Conservation (phyloP, 78 protist genomes). For the Dictyostelium citrinum region DNA sequence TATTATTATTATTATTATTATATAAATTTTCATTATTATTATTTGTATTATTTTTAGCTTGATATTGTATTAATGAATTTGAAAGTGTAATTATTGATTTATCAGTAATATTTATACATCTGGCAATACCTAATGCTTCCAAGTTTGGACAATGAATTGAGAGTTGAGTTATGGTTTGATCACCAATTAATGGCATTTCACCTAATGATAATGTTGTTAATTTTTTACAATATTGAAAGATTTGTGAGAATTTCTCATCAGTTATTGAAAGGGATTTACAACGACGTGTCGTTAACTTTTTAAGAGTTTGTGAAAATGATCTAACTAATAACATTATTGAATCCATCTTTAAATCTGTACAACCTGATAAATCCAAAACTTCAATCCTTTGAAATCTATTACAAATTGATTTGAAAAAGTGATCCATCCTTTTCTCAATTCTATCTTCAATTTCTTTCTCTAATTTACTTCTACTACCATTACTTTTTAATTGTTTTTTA, state of each 20-base stretch:
- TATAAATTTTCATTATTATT: neutral
- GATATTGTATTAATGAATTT: neutral
- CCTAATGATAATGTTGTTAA: conserved; percentile 19
- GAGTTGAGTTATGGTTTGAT: neutral
- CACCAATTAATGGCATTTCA: conserved; percentile 59
- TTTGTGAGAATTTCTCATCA: conserved; percentile 15
- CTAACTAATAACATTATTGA: neutral
- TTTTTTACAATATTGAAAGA: neutral
- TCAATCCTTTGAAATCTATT: conserved; percentile 11
- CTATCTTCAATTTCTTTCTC: conserved; percentile 26
- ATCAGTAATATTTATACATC: conserved; percentile 28
- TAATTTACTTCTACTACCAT: neutral
- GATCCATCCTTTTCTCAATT: conserved; percentile 8
- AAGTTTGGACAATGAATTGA: neutral
- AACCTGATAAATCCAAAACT: conserved; percentile 60
- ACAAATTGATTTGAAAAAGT: neutral
- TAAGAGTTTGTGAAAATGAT: conserved; percentile 22
- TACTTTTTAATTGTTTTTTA: neutral
- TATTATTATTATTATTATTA: neutral
- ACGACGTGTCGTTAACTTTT: conserved; percentile 34
- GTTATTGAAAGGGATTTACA: conserved; percentile 21
- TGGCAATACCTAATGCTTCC: conserved; percentile 22
- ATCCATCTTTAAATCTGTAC: conserved; percentile 39
- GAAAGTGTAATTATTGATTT: neutral
- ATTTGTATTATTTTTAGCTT: neutral